These are phyloP conservation scores for Nakazawaea wickerhamii DNA, from an alignment of 805 yeast species.

Conservation along the genomic window DNA sequence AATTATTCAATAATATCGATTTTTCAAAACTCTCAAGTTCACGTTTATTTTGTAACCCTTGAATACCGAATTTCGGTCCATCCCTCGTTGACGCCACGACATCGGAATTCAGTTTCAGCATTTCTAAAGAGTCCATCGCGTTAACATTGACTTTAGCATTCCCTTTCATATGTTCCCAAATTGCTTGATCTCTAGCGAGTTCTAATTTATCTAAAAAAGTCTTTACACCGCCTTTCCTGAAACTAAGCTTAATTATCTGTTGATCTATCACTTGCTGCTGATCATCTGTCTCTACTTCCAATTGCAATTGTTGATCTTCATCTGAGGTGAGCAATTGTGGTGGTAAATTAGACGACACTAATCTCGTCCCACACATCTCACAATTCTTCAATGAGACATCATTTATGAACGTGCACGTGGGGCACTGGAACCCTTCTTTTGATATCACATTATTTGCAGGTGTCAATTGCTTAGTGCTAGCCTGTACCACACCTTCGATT, in stretches of 20 bases:
- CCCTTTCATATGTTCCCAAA: conserved; percentile 36
- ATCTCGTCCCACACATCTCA: conserved; percentile 77
- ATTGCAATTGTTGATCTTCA: background rate
- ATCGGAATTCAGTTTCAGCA: background rate
- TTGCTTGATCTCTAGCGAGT: conserved; percentile 39
- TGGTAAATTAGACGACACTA: conserved; percentile 26
- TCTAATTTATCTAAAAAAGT: conserved; percentile 43
- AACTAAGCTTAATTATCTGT: conserved; percentile 57
- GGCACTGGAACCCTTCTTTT: conserved; percentile 37
- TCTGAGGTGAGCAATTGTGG: conserved; percentile 6
- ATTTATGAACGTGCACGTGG: conserved; percentile 60
- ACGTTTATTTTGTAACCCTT: conserved; percentile 56
- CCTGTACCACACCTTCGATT: conserved; percentile 22
- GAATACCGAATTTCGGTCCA: conserved; percentile 51
- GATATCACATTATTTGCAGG: conserved; percentile 8
- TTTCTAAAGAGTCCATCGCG: conserved; percentile 23
- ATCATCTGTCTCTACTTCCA: conserved; percentile 15
- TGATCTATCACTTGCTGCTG: conserved; percentile 21
- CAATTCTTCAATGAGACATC: conserved; percentile 75
- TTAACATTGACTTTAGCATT: conserved; percentile 29
- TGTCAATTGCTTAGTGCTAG: conserved; percentile 8
- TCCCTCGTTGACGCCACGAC: background rate
- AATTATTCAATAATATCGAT: conserved; percentile 55
- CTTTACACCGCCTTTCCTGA: conserved; percentile 64
- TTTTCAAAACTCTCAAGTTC: conserved; percentile 51